Percentiles rank a stretch among this genome's conserved stretches.
Evolutionary conservation across 495 filamentous ascomycete species (phyloP).

Genomic region (Penicillium ucsense): DNA sequence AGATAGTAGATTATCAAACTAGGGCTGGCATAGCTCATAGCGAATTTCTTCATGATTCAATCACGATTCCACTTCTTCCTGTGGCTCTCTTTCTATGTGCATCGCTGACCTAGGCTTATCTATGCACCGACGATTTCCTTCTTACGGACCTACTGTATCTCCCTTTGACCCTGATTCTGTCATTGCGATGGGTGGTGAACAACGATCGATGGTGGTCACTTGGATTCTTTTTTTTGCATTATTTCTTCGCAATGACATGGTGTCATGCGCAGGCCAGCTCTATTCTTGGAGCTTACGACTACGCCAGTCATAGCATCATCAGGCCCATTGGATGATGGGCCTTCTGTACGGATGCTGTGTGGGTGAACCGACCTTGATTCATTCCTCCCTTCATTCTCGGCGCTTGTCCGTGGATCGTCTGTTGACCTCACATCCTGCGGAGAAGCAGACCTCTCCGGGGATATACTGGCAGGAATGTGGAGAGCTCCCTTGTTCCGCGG

Average conservation of each 20-base stretch:
- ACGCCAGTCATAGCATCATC: background rate
- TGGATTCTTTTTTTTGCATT: background rate
- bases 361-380: slow-evolving; percentile 1
- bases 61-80: no score
- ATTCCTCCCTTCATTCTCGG: slow-evolving; percentile 24
- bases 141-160: no score
- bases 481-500: slow-evolving; percentile 14
- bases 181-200: no score
- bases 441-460: background rate
- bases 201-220: no score
- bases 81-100: no score
- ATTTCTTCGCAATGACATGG: background rate
- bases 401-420: slow-evolving; percentile 2
- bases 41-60: background rate
- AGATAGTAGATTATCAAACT: background rate
- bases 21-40: background rate
- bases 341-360: background rate
- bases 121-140: no score
- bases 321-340: background rate
- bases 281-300: background rate
- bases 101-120: no score
- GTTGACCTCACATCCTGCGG: slow-evolving; percentile 1
- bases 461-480: slow-evolving; percentile 12
- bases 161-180: no score
- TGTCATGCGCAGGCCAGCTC: background rate